Percentiles rank a stretch among this genome's conserved stretches.
These are phyloP conservation scores for Hansenula sp. DNA, from an alignment of 1,139 yeast genomes.

Conservation along the genomic window DNA sequence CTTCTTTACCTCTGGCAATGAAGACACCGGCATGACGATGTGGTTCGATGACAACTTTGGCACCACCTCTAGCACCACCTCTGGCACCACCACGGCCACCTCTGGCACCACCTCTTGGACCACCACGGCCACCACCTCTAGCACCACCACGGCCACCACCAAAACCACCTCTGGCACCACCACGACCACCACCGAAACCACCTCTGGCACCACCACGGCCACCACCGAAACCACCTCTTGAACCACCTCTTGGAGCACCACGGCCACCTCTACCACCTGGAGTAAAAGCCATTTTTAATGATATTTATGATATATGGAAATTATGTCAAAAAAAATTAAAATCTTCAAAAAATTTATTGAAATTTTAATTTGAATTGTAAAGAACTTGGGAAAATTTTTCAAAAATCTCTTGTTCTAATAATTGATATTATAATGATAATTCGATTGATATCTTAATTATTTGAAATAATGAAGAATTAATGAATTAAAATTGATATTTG, in stretches of 20 bases:
- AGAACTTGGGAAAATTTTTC: too few relatives aligned
- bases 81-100: constrained; percentile 76
- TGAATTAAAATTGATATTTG: too few relatives aligned
- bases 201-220: constrained; percentile 48
- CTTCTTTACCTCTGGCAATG: constrained; percentile 99
- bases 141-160: constrained; percentile 62
- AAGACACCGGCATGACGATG: constrained; percentile 97
- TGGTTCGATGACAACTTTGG: constrained; percentile 96
- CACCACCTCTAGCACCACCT: constrained; percentile 83
- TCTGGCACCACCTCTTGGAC: constrained; percentile 77
- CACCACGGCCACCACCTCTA: constrained; percentile 61
- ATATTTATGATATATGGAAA: background rate
- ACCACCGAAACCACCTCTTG: constrained; percentile 41
- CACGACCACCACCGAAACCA: constrained; percentile 52
- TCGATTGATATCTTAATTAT: background rate
- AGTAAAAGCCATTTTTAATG: constrained; percentile 47
- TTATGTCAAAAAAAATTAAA: background rate
- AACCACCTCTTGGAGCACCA: constrained; percentile 53
- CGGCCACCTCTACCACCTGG: constrained; percentile 47
- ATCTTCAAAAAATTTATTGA: background rate
- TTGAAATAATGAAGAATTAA: background rate
- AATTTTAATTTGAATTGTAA: too few relatives aligned
- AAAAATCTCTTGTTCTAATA: too few relatives aligned
- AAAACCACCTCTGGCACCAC: constrained; percentile 74
- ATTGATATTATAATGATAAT: background rate